Evolutionary conservation across 441 rosid genomes (phyloP).

Genomic region (Dalechampia spathulata): DNA sequence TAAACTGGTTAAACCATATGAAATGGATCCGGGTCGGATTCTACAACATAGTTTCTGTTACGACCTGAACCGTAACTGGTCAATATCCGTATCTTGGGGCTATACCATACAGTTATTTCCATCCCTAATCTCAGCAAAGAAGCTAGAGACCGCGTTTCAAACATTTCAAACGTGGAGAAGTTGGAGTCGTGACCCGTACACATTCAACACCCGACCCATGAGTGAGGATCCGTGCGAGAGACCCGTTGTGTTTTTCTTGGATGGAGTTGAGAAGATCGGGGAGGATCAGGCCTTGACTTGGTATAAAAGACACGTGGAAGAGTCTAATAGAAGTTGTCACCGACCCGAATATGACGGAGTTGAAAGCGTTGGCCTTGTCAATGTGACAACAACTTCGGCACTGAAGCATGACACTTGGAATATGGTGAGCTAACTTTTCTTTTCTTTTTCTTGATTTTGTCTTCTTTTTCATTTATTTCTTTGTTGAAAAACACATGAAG

Average conservation of each 20-base stretch:
- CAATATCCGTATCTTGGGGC: slow-evolving; percentile 80
- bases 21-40: slow-evolving; percentile 50
- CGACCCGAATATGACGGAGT: slow-evolving; percentile 26
- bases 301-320: slow-evolving; percentile 32
- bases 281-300: slow-evolving; percentile 35
- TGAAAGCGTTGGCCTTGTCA: slow-evolving; percentile 24
- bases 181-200: slow-evolving; percentile 47
- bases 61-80: slow-evolving; percentile 53
- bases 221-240: slow-evolving; percentile 47
- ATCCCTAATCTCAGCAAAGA: slow-evolving; percentile 32
- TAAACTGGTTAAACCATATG: slow-evolving; percentile 35
- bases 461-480: neutral
- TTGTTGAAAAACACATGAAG: neutral
- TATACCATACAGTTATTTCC: slow-evolving; percentile 63
- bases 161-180: slow-evolving; percentile 73
- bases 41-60: slow-evolving; percentile 74
- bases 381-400: slow-evolving; percentile 23
- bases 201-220: slow-evolving; percentile 52
- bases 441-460: neutral
- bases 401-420: slow-evolving; percentile 47
- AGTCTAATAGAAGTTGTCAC: slow-evolving; percentile 24
- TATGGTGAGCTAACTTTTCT: slow-evolving; percentile 30
- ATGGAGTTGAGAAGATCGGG: slow-evolving; percentile 26
- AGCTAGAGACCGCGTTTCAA: slow-evolving; percentile 45
- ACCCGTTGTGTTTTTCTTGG: slow-evolving; percentile 54